Percentiles rank a stretch among this genome's conserved stretches.
Conservation (phyloP, 2,329 filamentous ascomycete species). For the Botrytis hyacinthi region DNA sequence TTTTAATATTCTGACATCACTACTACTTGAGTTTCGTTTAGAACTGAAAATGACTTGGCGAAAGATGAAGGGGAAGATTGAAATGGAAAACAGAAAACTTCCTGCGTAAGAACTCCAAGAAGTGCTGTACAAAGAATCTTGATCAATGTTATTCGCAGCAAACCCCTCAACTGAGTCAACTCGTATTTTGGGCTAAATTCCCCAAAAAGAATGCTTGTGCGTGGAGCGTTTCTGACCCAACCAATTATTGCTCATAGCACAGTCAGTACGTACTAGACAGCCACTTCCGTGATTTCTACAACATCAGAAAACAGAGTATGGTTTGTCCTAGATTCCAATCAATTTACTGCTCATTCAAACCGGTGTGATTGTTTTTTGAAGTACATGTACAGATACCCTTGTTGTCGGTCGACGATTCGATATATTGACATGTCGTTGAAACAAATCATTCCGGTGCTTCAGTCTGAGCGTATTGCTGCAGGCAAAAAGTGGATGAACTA, state of each 20-base stretch:
- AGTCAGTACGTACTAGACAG: background rate
- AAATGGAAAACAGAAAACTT: background rate
- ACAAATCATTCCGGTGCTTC: background rate
- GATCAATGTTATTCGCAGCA: background rate
- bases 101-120: background rate
- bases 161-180: background rate
- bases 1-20: background rate
- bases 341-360: background rate
- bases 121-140: background rate
- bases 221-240: background rate
- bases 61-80: background rate
- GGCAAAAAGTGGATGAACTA: background rate
- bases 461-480: conserved; percentile 6
- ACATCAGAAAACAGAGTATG: background rate
- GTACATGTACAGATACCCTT: conserved; percentile 9
- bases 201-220: background rate
- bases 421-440: background rate
- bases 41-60: background rate
- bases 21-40: background rate
- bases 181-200: background rate
- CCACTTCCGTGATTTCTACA: conserved; percentile 3
- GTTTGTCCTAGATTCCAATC: background rate
- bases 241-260: background rate
- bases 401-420: background rate
- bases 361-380: background rate